Evolutionary conservation across 2,329 filamentous ascomycete genomes (phyloP).

Genomic region (Colletotrichum sp.): DNA sequence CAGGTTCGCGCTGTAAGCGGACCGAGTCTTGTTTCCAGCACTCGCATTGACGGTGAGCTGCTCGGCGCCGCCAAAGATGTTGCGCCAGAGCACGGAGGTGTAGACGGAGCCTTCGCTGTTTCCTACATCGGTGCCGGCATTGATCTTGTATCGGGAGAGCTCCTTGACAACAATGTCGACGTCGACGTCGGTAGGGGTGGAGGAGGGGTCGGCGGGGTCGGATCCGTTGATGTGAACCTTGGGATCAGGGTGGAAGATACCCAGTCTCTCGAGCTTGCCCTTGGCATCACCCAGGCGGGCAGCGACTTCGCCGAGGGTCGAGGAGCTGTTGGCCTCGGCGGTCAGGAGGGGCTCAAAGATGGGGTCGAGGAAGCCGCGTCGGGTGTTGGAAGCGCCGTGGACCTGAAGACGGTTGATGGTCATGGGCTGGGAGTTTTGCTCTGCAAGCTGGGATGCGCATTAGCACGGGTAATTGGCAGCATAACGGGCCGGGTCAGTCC

Average conservation of each 20-base stretch:
- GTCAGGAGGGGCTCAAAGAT: slow-evolving; percentile 80
- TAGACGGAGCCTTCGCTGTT: slow-evolving; percentile 95
- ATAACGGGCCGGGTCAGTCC: background rate
- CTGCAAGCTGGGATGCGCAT: slow-evolving; percentile 10
- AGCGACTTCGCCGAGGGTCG: slow-evolving; percentile 82
- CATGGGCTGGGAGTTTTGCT: slow-evolving; percentile 62
- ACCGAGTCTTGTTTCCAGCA: slow-evolving; percentile 86
- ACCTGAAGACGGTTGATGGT: slow-evolving; percentile 86
- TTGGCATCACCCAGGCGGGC: slow-evolving; percentile 72
- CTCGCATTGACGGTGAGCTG: slow-evolving; percentile 86
- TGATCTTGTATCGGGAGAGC: slow-evolving; percentile 82
- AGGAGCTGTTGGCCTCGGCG: slow-evolving; percentile 68
- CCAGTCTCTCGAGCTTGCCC: slow-evolving; percentile 79
- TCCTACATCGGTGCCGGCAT: slow-evolving; percentile 93
- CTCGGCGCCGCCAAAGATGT: slow-evolving; percentile 94
- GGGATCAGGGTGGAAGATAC: slow-evolving; percentile 86
- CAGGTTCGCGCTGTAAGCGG: slow-evolving; percentile 87
- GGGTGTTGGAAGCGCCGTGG: slow-evolving; percentile 83
- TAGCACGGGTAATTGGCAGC: background rate
- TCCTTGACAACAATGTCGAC: slow-evolving; percentile 84
- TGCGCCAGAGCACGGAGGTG: slow-evolving; percentile 84
- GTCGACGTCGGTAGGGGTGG: slow-evolving; percentile 79
- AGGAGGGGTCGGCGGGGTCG: slow-evolving; percentile 69
- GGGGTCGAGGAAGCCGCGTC: slow-evolving; percentile 80
- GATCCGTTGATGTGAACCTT: slow-evolving; percentile 83